Conservation (phyloP, 108 stramenopile genomes). For the Nitzschia inconspicua region DNA sequence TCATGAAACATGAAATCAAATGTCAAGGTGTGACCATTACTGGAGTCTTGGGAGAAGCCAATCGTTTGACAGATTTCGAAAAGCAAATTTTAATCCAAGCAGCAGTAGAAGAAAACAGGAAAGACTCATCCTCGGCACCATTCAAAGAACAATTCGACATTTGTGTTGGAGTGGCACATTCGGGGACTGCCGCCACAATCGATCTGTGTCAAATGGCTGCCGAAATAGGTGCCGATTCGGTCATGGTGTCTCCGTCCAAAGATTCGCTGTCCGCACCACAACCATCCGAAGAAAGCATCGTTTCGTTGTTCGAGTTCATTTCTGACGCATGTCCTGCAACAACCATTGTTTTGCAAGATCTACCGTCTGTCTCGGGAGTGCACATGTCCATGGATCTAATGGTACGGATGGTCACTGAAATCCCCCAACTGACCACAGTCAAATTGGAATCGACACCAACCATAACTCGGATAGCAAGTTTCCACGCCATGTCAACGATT, state of each 20-base stretch:
- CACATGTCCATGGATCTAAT: conserved; percentile 7
- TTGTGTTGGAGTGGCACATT: conserved; percentile 7
- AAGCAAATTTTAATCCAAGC: neutral
- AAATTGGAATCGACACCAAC: conserved; percentile 9
- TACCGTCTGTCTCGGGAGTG: conserved; percentile 4
- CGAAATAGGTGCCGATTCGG: conserved; percentile 2
- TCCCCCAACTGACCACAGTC: neutral
- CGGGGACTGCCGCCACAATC: conserved; percentile 7
- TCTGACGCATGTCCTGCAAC: neutral
- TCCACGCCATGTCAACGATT: neutral
- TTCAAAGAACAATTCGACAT: neutral
- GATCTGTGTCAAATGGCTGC: conserved; percentile 11
- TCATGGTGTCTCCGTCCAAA: conserved; percentile 9
- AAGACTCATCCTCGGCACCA: neutral
- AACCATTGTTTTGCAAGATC: conserved; percentile 6
- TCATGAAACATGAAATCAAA: too few relatives aligned
- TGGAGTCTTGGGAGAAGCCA: conserved; percentile 6
- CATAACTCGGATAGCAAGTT: neutral
- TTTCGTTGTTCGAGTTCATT: neutral
- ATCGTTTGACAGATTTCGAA: conserved; percentile 10
- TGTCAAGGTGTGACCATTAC: conserved; percentile 8
- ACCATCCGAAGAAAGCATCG: conserved; percentile 1
- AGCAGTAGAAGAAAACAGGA: neutral
- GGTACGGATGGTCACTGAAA: neutral
- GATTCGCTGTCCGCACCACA: neutral